These are phyloP conservation scores for Macrophomina phaseolina DNA, from an alignment of 2,329 filamentous ascomycete genomes.

Conservation along the genomic window DNA sequence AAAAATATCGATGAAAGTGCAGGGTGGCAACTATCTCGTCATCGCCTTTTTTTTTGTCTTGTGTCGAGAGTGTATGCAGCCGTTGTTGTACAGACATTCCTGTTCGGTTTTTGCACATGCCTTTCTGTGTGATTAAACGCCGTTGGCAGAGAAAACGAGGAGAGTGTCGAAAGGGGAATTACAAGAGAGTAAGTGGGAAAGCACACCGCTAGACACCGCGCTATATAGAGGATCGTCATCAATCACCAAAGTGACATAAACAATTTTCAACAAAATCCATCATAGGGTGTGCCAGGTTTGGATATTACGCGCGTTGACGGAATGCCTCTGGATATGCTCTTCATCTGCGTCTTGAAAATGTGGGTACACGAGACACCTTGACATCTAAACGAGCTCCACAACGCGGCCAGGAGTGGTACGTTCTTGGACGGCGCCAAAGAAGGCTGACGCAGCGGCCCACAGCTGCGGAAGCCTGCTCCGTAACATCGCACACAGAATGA, in stretches of 20 bases:
- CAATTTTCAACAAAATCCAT: not conserved
- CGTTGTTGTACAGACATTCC: not conserved
- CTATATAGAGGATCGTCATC: not conserved
- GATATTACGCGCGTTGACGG: not conserved
- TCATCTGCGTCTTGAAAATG: not conserved
- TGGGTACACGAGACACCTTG: not conserved
- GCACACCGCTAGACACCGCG: slow-evolving; percentile 7
- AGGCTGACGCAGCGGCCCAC: slow-evolving; percentile 12
- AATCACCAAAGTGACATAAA: not conserved
- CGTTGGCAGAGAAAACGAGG: not conserved
- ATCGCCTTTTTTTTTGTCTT: not conserved
- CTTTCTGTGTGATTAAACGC: not conserved
- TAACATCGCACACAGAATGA: slow-evolving; percentile 58
- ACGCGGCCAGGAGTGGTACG: slow-evolving; percentile 11
- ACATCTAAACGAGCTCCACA: slow-evolving; percentile 17
- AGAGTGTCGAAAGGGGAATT: not conserved
- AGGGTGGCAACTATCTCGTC: not conserved
- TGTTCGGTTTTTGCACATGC: not conserved
- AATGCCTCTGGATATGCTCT: not conserved
- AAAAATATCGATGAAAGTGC: not conserved
- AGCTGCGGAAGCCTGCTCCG: slow-evolving; percentile 60
- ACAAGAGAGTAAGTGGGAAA: not conserved
- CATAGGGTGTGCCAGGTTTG: not conserved
- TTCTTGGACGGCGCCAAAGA: slow-evolving; percentile 13
- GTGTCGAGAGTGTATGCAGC: not conserved